Percentiles rank a stretch among this genome's conserved stretches.
phyloP scores from a whole-genome alignment of 2,329 filamentous ascomycete species.

The Colletotrichum somersetense region DNA sequence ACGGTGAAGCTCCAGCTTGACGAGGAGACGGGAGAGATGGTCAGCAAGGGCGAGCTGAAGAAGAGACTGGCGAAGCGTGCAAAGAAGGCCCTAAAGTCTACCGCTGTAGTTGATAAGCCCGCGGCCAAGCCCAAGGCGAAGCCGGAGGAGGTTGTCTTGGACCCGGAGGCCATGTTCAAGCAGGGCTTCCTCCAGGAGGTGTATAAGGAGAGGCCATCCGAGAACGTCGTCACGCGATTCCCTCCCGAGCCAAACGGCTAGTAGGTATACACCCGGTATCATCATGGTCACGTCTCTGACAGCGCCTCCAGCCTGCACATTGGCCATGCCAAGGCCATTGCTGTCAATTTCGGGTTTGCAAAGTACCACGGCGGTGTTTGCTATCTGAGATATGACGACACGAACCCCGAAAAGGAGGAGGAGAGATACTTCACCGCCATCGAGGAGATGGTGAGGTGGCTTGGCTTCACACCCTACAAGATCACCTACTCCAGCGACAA shows the following conservation, averaged over 20 bases:
- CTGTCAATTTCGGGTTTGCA: slow-evolving; percentile 96
- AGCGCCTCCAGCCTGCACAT: slow-evolving; percentile 59
- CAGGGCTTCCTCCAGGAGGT: slow-evolving; percentile 81
- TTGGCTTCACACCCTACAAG: slow-evolving; percentile 67
- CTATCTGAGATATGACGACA: slow-evolving; percentile 88
- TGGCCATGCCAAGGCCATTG: slow-evolving; percentile 95
- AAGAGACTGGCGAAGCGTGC: slow-evolving; percentile 70
- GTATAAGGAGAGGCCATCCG: slow-evolving; percentile 74
- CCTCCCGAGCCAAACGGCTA: slow-evolving; percentile 93
- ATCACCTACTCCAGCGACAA: slow-evolving; percentile 93
- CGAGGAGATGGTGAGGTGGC: slow-evolving; percentile 87
- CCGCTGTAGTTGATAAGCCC: slow-evolving; percentile 46
- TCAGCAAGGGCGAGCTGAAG: slow-evolving; percentile 74
- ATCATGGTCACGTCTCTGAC: background rate
- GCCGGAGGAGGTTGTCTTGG: slow-evolving; percentile 59
- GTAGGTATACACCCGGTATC: slow-evolving; percentile 66
- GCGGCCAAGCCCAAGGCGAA: slow-evolving; percentile 56
- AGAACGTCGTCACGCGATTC: slow-evolving; percentile 77
- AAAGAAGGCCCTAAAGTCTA: slow-evolving; percentile 58
- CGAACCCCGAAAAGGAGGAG: slow-evolving; percentile 93
- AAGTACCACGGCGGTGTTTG: slow-evolving; percentile 77
- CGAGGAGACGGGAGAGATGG: slow-evolving; percentile 74
- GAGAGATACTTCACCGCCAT: slow-evolving; percentile 92
- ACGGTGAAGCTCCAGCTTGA: slow-evolving; percentile 72
- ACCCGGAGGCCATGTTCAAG: slow-evolving; percentile 81